These are phyloP conservation scores for Geotrichum bryndzae DNA, from an alignment of 1,139 yeast species.

Conservation along the genomic window DNA sequence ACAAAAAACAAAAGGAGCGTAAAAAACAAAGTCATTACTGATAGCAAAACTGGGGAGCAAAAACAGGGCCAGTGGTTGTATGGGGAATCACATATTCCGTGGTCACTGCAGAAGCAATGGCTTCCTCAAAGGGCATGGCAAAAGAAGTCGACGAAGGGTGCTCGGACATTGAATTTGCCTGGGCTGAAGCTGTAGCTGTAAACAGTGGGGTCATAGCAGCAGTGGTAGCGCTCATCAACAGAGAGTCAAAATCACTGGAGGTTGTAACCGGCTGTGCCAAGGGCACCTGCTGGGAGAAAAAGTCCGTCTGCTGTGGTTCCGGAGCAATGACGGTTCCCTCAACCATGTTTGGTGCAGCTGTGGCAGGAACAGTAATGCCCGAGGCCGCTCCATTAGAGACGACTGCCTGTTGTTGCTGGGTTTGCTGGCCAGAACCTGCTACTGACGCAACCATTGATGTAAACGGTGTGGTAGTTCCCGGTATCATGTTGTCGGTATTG, in stretches of 20 bases:
- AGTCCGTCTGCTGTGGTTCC: not conserved
- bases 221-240: not conserved
- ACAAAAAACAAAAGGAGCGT: not conserved
- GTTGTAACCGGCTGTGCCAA: not conserved
- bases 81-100: not conserved
- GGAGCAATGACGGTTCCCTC: not conserved
- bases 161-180: not conserved
- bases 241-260: not conserved
- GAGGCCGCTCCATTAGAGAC: not conserved
- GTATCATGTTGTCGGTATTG: not conserved
- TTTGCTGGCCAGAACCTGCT: not conserved
- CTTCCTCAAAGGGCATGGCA: not conserved
- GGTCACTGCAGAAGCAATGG: not conserved
- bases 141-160: not conserved
- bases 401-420: not conserved
- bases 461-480: not conserved
- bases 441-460: not conserved
- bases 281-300: not conserved
- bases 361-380: not conserved
- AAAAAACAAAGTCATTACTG: not conserved
- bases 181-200: not conserved
- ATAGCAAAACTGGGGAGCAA: not conserved
- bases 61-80: not conserved
- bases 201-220: not conserved
- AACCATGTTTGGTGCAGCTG: not conserved